A percentile compares a stretch with the other conserved stretches of the same genome.
Conservation (phyloP, 2,329 filamentous ascomycete species). For the Pyrenophora seminiperda region DNA sequence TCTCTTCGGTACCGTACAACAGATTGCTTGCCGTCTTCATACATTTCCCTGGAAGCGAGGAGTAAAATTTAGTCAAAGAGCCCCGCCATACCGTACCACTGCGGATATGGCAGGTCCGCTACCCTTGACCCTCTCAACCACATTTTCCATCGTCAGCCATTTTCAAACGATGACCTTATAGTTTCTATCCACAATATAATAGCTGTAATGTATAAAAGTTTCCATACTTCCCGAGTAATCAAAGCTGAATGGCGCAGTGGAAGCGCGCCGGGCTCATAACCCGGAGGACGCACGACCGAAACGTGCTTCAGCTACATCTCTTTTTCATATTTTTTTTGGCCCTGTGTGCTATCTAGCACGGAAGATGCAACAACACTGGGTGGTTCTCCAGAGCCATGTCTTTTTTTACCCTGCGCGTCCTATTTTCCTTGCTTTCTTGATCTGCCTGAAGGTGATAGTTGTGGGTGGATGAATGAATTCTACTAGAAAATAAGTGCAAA, state of each 20-base stretch:
- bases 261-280: constrained; percentile 49
- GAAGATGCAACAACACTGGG: too few species aligned
- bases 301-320: constrained; percentile 8
- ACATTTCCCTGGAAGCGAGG: constrained; percentile 4
- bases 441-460: too few species aligned
- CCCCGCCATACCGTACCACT: not conserved
- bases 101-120: too few species aligned
- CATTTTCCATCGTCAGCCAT: too few species aligned
- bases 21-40: not conserved
- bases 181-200: not conserved
- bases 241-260: constrained; percentile 46
- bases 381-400: too few species aligned
- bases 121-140: too few species aligned
- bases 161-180: too few species aligned
- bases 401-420: too few species aligned
- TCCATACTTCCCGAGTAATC: constrained; percentile 1
- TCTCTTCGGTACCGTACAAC: not conserved
- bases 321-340: not conserved
- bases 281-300: constrained; percentile 42
- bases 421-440: too few species aligned
- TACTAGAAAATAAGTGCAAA: too few species aligned
- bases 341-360: too few species aligned
- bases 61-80: constrained; percentile 2
- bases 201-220: not conserved
- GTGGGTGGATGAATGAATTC: too few species aligned